Conservation (phyloP, 768 basidiomycete genomes). For the Boletus huronensis region DNA sequence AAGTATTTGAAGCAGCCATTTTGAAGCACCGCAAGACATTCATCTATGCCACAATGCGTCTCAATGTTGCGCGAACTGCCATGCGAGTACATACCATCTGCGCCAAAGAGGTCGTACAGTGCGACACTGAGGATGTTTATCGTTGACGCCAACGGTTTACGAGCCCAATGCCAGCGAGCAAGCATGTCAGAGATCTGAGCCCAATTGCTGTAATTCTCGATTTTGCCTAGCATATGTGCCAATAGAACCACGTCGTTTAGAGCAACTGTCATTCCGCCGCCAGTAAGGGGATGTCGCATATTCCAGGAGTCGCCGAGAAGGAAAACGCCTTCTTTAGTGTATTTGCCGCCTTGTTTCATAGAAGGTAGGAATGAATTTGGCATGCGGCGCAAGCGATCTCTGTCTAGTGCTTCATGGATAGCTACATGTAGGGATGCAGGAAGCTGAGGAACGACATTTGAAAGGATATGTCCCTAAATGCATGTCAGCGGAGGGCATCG, state of each 20-base stretch:
- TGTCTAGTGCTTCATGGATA: conserved; percentile 66
- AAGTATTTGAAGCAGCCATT: conserved; percentile 98
- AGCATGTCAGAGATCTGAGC: conserved; percentile 48
- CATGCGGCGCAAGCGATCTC: conserved; percentile 83
- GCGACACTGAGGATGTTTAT: conserved; percentile 93
- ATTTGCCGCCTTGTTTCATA: conserved; percentile 53
- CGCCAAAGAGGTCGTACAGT: conserved; percentile 91
- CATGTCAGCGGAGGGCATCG: neutral
- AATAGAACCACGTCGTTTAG: conserved; percentile 82
- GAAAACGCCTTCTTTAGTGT: conserved; percentile 63
- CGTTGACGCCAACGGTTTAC: conserved; percentile 80
- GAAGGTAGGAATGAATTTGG: conserved; percentile 93
- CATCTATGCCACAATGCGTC: conserved; percentile 41
- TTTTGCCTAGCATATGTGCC: conserved; percentile 50
- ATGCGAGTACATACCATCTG: conserved; percentile 65
- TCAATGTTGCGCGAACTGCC: neutral
- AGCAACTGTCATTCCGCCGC: conserved; percentile 98
- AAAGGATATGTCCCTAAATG: conserved; percentile 61
- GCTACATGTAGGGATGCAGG: conserved; percentile 67
- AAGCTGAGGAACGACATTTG: conserved; percentile 75
- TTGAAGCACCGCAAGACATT: conserved; percentile 58
- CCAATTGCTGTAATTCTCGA: conserved; percentile 49
- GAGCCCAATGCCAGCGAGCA: conserved; percentile 77
- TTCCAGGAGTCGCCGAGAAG: conserved; percentile 97
- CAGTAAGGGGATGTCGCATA: conserved; percentile 98